Evolutionary conservation across 108 stramenopile species (phyloP).

Genomic region (Chaetoceros muelleri): DNA sequence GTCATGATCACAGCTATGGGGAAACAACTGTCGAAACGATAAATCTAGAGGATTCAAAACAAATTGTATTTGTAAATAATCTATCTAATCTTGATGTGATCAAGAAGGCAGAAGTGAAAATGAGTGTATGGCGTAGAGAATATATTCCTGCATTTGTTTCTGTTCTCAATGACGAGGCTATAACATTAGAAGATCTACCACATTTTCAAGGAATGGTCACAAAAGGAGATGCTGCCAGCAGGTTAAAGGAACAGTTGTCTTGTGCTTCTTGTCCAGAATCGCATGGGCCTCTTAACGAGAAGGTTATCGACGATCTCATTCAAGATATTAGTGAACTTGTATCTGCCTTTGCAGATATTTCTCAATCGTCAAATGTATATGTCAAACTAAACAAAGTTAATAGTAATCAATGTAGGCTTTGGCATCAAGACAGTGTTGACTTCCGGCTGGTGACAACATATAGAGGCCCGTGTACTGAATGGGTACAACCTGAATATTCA

Average conservation of each 20-base stretch:
- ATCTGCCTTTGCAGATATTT: background rate
- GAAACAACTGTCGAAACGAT: background rate
- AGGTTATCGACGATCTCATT: background rate
- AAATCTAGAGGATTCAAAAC: background rate
- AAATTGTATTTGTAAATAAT: background rate
- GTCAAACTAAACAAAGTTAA: slow-evolving; percentile 4
- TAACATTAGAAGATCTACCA: background rate
- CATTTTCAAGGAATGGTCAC: background rate
- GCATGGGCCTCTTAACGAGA: background rate
- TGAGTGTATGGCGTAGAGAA: background rate
- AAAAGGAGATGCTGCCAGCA: background rate
- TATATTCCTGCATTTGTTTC: background rate
- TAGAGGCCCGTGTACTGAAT: slow-evolving; percentile 8
- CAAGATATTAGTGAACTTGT: background rate
- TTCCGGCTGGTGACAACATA: slow-evolving; percentile 6
- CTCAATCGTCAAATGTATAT: background rate
- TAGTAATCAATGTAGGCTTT: slow-evolving; percentile 2
- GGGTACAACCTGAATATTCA: slow-evolving; percentile 4
- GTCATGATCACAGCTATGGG: background rate
- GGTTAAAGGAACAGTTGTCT: background rate
- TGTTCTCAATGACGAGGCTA: background rate
- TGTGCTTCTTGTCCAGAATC: background rate
- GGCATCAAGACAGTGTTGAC: slow-evolving; percentile 9
- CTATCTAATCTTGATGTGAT: background rate
- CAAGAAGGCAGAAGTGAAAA: background rate